Evolutionary conservation across 2,329 filamentous ascomycete species (phyloP).

Genomic region (Fusarium subtropicale): DNA sequence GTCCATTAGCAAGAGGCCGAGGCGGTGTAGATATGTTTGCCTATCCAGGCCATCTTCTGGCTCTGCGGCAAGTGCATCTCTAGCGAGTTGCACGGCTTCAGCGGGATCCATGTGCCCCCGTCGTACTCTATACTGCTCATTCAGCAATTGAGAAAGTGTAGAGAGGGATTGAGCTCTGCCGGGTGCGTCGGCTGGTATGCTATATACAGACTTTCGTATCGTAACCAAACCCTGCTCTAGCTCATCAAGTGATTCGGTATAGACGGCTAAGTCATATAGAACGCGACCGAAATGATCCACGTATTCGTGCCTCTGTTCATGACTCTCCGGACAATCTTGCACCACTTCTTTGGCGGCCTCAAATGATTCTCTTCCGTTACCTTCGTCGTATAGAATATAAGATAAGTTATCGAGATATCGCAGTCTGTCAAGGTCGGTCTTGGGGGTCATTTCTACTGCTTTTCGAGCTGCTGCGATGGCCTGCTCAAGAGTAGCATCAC

Average conservation of each 20-base stretch:
- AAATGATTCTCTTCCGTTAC: not conserved
- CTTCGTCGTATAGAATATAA: not conserved
- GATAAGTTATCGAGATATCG: not conserved
- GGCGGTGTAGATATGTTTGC: not conserved
- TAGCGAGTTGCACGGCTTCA: not conserved
- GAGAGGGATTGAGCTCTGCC: not conserved
- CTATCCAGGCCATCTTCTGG: not conserved
- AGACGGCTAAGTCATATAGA: not conserved
- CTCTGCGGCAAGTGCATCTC: not conserved
- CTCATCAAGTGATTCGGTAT: not conserved
- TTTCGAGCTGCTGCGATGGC: not conserved
- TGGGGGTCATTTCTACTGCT: not conserved
- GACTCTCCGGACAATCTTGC: not conserved
- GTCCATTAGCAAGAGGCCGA: not conserved
- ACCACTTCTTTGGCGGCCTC: not conserved
- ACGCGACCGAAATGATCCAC: not conserved
- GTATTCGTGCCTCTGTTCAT: not conserved
- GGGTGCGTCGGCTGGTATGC: not conserved
- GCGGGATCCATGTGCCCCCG: not conserved
- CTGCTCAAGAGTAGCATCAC: not conserved
- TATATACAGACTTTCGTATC: not conserved
- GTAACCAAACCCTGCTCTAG: not conserved
- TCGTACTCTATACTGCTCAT: not conserved
- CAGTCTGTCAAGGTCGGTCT: fast-evolving
- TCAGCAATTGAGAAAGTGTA: not conserved